Evolutionary conservation across 2,329 filamentous ascomycete species (phyloP).

Genomic region (Trichoderma sp.): DNA sequence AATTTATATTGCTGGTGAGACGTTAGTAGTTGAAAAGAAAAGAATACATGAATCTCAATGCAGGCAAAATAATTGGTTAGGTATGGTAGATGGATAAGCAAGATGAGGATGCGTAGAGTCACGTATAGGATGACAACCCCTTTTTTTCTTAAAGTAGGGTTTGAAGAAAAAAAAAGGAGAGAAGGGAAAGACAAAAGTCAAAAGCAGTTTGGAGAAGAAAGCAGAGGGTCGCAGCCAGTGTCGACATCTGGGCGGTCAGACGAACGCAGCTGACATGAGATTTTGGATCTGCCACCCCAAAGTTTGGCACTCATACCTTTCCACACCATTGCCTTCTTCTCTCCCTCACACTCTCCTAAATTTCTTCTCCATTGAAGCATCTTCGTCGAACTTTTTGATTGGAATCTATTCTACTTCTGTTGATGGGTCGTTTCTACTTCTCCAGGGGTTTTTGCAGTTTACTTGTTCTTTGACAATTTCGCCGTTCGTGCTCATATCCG

Average conservation of each 20-base stretch:
- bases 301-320: background rate
- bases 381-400: too few relatives aligned
- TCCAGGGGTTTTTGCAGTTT: background rate
- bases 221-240: background rate
- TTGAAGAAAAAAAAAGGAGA: background rate
- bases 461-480: background rate
- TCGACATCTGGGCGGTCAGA: conserved; percentile 14
- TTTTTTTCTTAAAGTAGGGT: background rate
- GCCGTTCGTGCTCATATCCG: background rate
- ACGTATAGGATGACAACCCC: background rate
- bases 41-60: background rate
- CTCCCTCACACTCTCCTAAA: background rate
- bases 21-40: background rate
- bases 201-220: background rate
- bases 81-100: background rate
- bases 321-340: background rate
- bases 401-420: background rate
- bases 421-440: background rate
- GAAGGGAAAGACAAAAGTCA: background rate
- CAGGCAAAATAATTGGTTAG: background rate
- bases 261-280: conserved; percentile 16
- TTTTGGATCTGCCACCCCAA: background rate
- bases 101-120: background rate
- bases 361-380: background rate
- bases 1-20: background rate